A percentile compares a stretch with the other conserved stretches of the same genome.
phyloP scores from a whole-genome alignment of 1,284 basidiomycete species.

The Lentinula novae-zelandiae region DNA sequence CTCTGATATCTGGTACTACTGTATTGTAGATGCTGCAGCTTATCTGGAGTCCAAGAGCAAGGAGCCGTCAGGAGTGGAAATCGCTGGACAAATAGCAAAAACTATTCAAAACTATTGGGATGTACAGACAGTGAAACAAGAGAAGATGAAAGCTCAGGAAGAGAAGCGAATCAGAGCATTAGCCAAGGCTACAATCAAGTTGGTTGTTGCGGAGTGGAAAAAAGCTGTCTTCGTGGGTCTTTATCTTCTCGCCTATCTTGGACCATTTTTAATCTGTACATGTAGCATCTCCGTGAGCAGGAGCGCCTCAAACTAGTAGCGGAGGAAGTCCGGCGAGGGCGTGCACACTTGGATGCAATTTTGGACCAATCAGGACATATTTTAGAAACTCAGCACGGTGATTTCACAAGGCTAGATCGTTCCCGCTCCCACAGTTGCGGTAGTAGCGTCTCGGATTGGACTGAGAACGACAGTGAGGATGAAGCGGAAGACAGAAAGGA shows the following conservation, averaged over 20 bases:
- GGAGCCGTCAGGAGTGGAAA: constrained; percentile 43
- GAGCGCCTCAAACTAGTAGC: constrained; percentile 48
- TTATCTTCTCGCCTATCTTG: background rate
- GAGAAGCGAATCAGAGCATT: constrained; percentile 66
- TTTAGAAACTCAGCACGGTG: constrained; percentile 78
- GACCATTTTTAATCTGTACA: background rate
- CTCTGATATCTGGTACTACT: constrained; percentile 50
- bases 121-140: constrained; percentile 58
- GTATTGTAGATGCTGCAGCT: constrained; percentile 43
- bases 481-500: constrained; percentile 16
- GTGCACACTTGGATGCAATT: constrained; percentile 88
- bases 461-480: constrained; percentile 22
- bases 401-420: constrained; percentile 48
- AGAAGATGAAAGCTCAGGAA: constrained; percentile 59
- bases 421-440: constrained; percentile 49
- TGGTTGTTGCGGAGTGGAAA: constrained; percentile 84
- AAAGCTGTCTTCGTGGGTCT: constrained; percentile 80
- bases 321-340: constrained; percentile 44
- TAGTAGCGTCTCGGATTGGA: constrained; percentile 35
- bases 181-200: constrained; percentile 67
- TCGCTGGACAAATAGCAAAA: constrained; percentile 60
- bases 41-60: constrained; percentile 28
- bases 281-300: constrained; percentile 70
- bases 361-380: constrained; percentile 88
- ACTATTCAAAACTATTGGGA: constrained; percentile 83